Percentiles rank a stretch among this genome's conserved stretches.
These are phyloP conservation scores for Suillus fuscotomentosus DNA, from an alignment of 768 basidiomycete genomes.

Conservation along the genomic window DNA sequence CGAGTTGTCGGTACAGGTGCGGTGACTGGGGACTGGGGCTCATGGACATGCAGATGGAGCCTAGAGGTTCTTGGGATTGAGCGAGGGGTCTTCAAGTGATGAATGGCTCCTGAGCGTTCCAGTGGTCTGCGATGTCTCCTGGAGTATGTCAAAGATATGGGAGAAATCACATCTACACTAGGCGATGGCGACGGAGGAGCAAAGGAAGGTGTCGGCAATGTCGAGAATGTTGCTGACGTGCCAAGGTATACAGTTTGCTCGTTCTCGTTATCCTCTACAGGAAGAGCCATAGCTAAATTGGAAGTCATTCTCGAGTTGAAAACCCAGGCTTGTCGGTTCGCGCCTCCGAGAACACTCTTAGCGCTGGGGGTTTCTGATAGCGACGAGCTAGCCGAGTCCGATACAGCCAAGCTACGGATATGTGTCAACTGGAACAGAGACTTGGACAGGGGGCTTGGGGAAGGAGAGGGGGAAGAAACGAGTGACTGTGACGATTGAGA, in stretches of 20 bases:
- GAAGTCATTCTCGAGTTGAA: constrained; percentile 4
- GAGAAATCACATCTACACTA: constrained; percentile 22
- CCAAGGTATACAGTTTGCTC: constrained; percentile 14
- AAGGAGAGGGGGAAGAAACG: not conserved
- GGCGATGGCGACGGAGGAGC: constrained; percentile 30
- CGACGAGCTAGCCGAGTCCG: not conserved
- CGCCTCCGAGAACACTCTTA: constrained; percentile 1
- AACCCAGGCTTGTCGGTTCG: constrained; percentile 2
- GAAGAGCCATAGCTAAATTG: constrained; percentile 11
- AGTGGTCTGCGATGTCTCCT: constrained; percentile 29
- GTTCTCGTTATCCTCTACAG: constrained; percentile 15
- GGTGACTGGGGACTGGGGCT: not conserved
- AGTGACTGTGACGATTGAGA: constrained; percentile 1
- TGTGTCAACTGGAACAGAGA: not conserved
- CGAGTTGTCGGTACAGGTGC: constrained; percentile 5
- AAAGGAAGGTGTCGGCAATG: constrained; percentile 25
- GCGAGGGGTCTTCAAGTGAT: constrained; percentile 10
- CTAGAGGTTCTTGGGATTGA: constrained; percentile 13
- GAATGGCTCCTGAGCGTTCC: constrained; percentile 31
- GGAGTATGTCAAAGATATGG: constrained; percentile 18
- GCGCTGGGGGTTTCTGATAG: not conserved
- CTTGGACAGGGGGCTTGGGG: not conserved
- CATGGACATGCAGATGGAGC: not conserved
- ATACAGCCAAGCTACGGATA: not conserved
- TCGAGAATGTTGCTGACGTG: constrained; percentile 25